Evolutionary conservation across 2,329 filamentous ascomycete species (phyloP).

Genomic region (Colletotrichum sansevieriae): DNA sequence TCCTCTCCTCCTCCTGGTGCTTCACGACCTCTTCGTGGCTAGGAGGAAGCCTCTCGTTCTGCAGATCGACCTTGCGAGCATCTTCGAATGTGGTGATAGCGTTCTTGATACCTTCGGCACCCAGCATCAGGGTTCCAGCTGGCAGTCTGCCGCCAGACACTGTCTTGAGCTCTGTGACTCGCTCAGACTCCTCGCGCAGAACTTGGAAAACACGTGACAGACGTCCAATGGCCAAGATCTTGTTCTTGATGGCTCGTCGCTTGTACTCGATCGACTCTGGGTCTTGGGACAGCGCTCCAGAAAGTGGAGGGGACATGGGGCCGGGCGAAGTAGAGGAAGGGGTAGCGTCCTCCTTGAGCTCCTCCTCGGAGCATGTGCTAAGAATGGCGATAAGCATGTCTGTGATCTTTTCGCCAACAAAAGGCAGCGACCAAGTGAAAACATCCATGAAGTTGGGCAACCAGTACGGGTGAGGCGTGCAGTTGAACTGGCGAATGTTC

Average conservation of each 20-base stretch:
- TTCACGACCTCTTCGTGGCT: slow-evolving; percentile 91
- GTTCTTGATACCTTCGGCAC: slow-evolving; percentile 98
- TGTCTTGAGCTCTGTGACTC: slow-evolving; percentile 97
- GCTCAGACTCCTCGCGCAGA: slow-evolving; percentile 94
- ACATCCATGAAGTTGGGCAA: slow-evolving; percentile 99
- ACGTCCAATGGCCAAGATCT: slow-evolving; percentile 96
- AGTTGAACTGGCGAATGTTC: slow-evolving; percentile 99
- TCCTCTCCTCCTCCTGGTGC: slow-evolving; percentile 84
- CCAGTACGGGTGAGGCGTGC: slow-evolving; percentile 99
- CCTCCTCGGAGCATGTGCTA: slow-evolving; percentile 99
- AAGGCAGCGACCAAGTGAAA: slow-evolving; percentile 99
- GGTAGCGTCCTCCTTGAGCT: slow-evolving; percentile 90
- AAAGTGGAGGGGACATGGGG: slow-evolving; percentile 79
- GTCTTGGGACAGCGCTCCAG: slow-evolving; percentile 64
- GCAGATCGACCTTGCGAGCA: slow-evolving; percentile 93
- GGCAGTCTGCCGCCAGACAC: slow-evolving; percentile 92
- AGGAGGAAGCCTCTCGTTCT: slow-evolving; percentile 95
- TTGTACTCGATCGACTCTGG: slow-evolving; percentile 93
- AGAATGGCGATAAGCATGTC: slow-evolving; percentile 99
- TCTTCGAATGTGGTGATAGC: slow-evolving; percentile 98
- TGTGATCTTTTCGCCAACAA: slow-evolving; percentile 98
- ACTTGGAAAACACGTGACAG: slow-evolving; percentile 99
- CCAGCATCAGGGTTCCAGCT: slow-evolving; percentile 96
- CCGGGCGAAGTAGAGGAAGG: slow-evolving; percentile 77
- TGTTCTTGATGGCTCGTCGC: slow-evolving; percentile 98